Evolutionary conservation across 192 early-diverging fungal genomes (phyloP).

Genomic region (Mortierella claussenii): DNA sequence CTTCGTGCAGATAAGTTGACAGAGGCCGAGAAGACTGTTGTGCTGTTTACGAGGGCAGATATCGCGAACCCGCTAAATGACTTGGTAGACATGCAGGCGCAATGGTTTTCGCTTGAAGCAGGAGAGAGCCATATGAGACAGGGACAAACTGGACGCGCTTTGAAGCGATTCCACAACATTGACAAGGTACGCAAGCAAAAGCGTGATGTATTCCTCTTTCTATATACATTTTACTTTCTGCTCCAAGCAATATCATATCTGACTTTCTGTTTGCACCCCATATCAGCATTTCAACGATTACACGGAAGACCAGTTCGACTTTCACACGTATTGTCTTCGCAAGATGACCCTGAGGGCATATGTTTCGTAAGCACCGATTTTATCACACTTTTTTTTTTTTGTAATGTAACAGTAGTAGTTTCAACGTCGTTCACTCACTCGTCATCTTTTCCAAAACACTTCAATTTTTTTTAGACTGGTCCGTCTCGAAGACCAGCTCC

Average conservation of each 20-base stretch:
- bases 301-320: slow-evolving; percentile 95
- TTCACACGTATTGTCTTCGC: slow-evolving; percentile 93
- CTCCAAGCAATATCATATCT: no score
- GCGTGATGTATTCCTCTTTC: not conserved
- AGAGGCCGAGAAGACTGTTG: slow-evolving; percentile 87
- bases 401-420: no score
- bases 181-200: slow-evolving; percentile 59
- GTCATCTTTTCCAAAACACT: not conserved
- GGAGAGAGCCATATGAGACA: slow-evolving; percentile 77
- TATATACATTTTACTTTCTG: not conserved
- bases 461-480: slow-evolving; percentile 63
- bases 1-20: slow-evolving; percentile 81
- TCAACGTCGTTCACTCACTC: no score
- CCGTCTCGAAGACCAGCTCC: slow-evolving; percentile 80
- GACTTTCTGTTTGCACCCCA: not conserved
- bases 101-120: slow-evolving; percentile 88
- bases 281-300: slow-evolving; percentile 78
- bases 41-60: slow-evolving; percentile 82
- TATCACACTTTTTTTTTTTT: not conserved
- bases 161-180: slow-evolving; percentile 90
- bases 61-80: slow-evolving; percentile 77
- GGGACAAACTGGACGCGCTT: slow-evolving; percentile 79
- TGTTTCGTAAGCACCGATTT: slow-evolving; percentile 64
- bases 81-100: slow-evolving; percentile 90
- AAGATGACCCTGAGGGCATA: slow-evolving; percentile 91